Percentiles rank a stretch among this genome's conserved stretches.
phyloP scores from a whole-genome alignment of 495 filamentous ascomycete species.

The Penicillium manginii region DNA sequence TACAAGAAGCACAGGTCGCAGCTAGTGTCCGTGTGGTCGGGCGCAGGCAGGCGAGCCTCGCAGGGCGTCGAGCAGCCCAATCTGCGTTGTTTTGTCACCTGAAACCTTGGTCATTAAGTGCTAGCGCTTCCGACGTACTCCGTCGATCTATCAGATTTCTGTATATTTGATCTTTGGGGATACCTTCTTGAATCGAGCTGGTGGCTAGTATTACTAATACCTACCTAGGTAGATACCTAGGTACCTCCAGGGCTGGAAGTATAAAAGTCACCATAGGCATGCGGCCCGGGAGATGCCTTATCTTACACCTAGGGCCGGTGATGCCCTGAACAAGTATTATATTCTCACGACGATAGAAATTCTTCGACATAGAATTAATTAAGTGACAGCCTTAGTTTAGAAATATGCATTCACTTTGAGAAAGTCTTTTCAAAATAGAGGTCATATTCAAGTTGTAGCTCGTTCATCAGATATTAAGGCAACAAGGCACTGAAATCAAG shows the following conservation, averaged over 20 bases:
- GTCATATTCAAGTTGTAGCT: no score
- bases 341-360: no score
- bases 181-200: background rate
- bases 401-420: background rate
- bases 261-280: no score
- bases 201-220: background rate
- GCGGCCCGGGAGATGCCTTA: no score
- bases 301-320: no score
- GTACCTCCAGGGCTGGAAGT: no score
- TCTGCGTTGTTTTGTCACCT: background rate
- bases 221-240: no score
- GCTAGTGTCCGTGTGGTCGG: background rate
- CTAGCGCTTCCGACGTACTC: constrained; percentile 1
- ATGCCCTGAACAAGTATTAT: no score
- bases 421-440: background rate
- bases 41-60: background rate
- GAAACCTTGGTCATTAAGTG: background rate
- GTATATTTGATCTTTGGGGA: background rate
- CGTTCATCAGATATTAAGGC: background rate
- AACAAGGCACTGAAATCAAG: background rate
- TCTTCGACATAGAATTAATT: no score
- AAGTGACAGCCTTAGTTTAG: no score
- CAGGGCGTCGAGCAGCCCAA: background rate
- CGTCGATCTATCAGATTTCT: background rate
- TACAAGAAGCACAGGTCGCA: background rate